Percentiles rank a stretch among this genome's conserved stretches.
phyloP scores from a whole-genome alignment of 2,329 filamentous ascomycete genomes.

The Aspergillus intermedius region DNA sequence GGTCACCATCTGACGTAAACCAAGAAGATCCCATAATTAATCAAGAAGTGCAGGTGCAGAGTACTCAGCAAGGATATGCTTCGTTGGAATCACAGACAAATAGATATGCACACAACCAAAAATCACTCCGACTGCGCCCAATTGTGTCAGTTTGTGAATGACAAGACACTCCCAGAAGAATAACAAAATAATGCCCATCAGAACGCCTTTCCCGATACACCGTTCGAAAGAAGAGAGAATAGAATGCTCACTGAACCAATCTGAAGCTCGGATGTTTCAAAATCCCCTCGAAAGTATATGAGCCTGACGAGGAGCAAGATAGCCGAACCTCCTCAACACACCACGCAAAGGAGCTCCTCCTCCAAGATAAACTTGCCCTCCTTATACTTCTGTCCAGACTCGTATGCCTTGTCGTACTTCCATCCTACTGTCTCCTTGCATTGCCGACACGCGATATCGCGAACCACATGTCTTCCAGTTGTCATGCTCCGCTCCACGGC shows the following conservation, averaged over 20 bases:
- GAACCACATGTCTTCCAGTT: slow-evolving; percentile 86
- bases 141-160: too few relatives aligned
- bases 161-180: neutral
- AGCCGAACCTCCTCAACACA: slow-evolving; percentile 44
- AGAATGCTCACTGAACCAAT: slow-evolving; percentile 14
- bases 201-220: slow-evolving; percentile 16
- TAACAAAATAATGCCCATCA: slow-evolving; percentile 3
- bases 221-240: slow-evolving; percentile 1
- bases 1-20: too few relatives aligned
- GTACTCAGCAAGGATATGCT: too few relatives aligned
- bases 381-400: slow-evolving; percentile 91
- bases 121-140: too few relatives aligned
- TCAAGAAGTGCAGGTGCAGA: too few relatives aligned
- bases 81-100: too few relatives aligned
- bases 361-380: slow-evolving; percentile 97
- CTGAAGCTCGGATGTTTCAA: slow-evolving; percentile 3
- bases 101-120: too few relatives aligned
- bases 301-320: slow-evolving; percentile 3
- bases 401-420: slow-evolving; percentile 98
- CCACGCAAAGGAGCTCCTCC: slow-evolving; percentile 78
- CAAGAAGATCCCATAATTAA: too few relatives aligned
- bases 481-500: slow-evolving; percentile 97
- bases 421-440: slow-evolving; percentile 92
- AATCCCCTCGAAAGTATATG: neutral
- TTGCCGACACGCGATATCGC: slow-evolving; percentile 85